Evolutionary conservation across 2,329 filamentous ascomycete genomes (phyloP).

Genomic region (Fusarium mundagurra): DNA sequence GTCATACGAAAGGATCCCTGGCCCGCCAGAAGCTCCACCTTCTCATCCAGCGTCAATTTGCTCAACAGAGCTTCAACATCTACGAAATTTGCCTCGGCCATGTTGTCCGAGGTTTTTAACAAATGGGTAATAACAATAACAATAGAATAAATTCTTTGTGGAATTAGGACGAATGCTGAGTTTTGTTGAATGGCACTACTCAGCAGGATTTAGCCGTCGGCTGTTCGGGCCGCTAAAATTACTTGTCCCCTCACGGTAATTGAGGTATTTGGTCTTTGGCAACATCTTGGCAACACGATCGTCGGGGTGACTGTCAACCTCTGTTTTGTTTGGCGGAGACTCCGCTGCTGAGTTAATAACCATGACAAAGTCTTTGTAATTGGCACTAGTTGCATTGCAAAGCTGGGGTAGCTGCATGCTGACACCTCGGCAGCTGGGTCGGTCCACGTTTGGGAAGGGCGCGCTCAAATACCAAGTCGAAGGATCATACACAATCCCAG

Average conservation of each 20-base stretch:
- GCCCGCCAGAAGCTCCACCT: constrained; percentile 33
- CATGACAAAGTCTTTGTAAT: neutral
- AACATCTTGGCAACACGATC: constrained; percentile 13
- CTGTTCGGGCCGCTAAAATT: constrained; percentile 18
- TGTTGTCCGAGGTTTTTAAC: neutral
- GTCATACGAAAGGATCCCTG: constrained; percentile 37
- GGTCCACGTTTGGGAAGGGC: neutral
- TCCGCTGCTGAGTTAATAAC: neutral
- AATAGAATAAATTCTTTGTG: neutral
- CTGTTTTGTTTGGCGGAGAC: neutral
- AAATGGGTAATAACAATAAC: too few species aligned
- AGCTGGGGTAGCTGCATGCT: neutral
- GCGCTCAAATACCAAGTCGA: neutral
- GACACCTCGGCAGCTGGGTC: neutral
- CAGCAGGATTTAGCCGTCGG: constrained; percentile 27
- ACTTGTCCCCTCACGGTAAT: constrained; percentile 1
- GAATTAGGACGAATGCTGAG: neutral
- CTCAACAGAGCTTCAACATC: constrained; percentile 26
- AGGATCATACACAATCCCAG: neutral
- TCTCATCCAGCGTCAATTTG: constrained; percentile 33
- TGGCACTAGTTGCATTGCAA: neutral
- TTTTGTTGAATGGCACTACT: neutral
- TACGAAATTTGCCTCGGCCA: neutral
- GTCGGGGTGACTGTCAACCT: neutral
- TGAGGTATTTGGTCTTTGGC: neutral